Evolutionary conservation across 495 filamentous ascomycete species (phyloP), one percentile per base, ranked within the genome.

Genomic region (Podospora sp.): DNA sequence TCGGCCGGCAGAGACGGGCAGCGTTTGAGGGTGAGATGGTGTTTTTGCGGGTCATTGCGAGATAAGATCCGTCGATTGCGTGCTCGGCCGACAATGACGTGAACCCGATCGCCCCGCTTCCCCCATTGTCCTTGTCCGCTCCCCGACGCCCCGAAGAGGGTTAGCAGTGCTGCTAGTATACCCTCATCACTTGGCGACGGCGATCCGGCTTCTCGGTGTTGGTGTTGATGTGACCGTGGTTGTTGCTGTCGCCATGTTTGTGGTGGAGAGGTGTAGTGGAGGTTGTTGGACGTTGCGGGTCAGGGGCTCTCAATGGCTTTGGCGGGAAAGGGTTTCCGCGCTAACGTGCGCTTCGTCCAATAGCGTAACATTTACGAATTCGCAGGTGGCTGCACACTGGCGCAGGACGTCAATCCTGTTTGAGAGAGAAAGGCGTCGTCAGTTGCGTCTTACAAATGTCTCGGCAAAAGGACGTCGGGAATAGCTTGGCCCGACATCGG

Each of bases 71-170:
- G 60, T 35, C 24, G 63, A 72, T 74, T 53, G 68, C 68, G 72
- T 74, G 72, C 72, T 74, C 59, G 53, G 52, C 58, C 40, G 29
- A 7, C 67, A 36, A 69, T 73, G 72, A 36, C 69, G 69, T 62
- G 55, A 69, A 66, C 26, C 25, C 29, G 29, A 12, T 16, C 33
- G 50, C 50, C 33, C 33, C 40, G 50, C 62, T 46, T 51, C n/a
- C 46, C 20, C 50, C 27, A 26, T 25, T 36, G 20, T 60, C 57
- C 2, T 26, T n/a, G n/a, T 21, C 52, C 20, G n/a, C 8, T 22
- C 9, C 16, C 40, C 5, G 12, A 55, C 14, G 6, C 2, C 52
- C 52, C 57, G n/a, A 46, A 46, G 5, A 11, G 11, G 14, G 40
- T 14, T 46, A 46, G 40, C 40, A 4, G 40, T 12, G 40, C n/a